phyloP scores from a whole-genome alignment of 1,284 basidiomycete species.

The Porodaedalea pini region DNA sequence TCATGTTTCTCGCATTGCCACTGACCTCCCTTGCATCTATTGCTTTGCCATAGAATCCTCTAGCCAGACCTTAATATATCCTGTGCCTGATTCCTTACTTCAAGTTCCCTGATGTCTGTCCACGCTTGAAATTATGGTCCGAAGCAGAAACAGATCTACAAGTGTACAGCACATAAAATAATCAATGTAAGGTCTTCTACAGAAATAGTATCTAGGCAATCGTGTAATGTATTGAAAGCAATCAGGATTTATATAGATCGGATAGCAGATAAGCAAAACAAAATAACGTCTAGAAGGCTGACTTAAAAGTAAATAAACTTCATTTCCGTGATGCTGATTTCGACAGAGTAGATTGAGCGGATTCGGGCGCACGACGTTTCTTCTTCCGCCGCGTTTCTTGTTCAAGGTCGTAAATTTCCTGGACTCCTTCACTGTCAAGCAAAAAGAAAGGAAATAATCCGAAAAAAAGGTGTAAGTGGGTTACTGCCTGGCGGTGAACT shows the following conservation, averaged over 20 bases:
- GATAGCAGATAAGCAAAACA: background rate
- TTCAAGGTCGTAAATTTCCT: conserved; percentile 73
- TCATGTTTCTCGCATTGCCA: no score
- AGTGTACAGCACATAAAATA: no score
- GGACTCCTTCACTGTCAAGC: conserved; percentile 56
- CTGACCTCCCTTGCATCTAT: no score
- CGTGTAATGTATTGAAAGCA: background rate
- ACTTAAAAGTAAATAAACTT: no score
- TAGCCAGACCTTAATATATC: no score
- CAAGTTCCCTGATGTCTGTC: no score
- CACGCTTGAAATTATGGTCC: no score
- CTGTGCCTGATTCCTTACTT: no score
- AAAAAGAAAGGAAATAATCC: background rate
- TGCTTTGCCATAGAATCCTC: no score
- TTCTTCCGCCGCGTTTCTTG: conserved; percentile 40
- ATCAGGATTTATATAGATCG: background rate
- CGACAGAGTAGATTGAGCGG: background rate
- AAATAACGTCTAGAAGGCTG: background rate
- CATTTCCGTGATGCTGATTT: conserved; percentile 7
- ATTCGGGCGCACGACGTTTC: conserved; percentile 1
- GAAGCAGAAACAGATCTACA: no score
- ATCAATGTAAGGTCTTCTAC: no score
- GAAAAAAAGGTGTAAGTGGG: background rate
- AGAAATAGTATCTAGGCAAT: background rate
- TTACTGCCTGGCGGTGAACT: background rate